Evolutionary conservation across 176 grass and related monocot genomes (phyloP), one percentile per base, ranked within the genome.

Genomic region (Hyparrhenia diplandra): DNA sequence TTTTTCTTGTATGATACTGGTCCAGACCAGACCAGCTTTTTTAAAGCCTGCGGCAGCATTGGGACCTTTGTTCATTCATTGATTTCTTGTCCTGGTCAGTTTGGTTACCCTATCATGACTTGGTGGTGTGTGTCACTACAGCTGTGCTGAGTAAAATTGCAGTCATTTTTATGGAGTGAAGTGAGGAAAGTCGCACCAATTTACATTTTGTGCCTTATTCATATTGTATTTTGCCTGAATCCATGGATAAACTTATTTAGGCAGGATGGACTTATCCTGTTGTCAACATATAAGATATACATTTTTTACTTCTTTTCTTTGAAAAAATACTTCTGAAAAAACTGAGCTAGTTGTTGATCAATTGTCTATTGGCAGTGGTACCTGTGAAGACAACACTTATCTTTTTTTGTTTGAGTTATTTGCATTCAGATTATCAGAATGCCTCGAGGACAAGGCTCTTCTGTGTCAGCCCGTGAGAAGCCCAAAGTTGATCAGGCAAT

Each of bases 381-480:
- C 34, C 37, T 67, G 11, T 63, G 13, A 27, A 64, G 37, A 42
- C 52, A 21, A 55, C 41, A 54, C 8, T 81, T 18, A 4, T 71
- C 55, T 89, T 62, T 16, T 35, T 65, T n/a, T n/a, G 52, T 47
- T 54, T 84, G 17, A 59, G 1, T 47, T 34, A 14, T 81, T 80
- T 46, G 57, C 14, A 39, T 78, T 81, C 85, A 67, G 59, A 67
- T 24, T 8, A 24, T 49, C 73, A 78, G 61, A 60, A 92, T 92
- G 87, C 67, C 71, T 84, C 75, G 49, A 81, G 76, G 57, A 23
- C 69, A n/a, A 63, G 76, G 73, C 11, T 78, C 79, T 66, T 78
- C 88, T 82, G 31, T 73, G 9, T 67, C 83, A 86, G 40, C 49
- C 13, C 13, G 5, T 18, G 73, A 84, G 36, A 78, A 83, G 71